Evolutionary conservation across 208 protist species (phyloP).

Genomic region (Acanthamoeba castellanii): DNA sequence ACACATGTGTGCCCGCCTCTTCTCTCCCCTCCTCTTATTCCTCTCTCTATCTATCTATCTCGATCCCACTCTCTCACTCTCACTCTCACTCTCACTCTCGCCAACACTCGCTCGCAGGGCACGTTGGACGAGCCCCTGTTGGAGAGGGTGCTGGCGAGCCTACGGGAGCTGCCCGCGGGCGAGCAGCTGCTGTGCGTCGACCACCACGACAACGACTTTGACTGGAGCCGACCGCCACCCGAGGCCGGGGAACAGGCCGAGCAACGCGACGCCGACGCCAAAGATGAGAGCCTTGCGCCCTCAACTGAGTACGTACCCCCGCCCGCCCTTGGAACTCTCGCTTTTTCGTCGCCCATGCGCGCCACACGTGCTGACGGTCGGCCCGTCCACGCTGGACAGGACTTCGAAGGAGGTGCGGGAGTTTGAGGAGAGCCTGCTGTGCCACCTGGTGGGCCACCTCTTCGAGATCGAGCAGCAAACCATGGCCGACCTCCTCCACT

Average conservation of each 20-base stretch:
- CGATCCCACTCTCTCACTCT: neutral
- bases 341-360: neutral
- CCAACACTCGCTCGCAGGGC: neutral
- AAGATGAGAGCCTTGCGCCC: neutral
- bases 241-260: neutral
- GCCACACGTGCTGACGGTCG: too few relatives aligned
- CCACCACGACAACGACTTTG: slow-evolving; percentile 37
- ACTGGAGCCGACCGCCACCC: neutral
- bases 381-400: too few relatives aligned
- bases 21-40: neutral
- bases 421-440: slow-evolving; percentile 44
- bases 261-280: neutral
- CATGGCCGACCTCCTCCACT: neutral
- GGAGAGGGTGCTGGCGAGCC: slow-evolving; percentile 30
- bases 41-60: neutral
- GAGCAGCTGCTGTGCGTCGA: slow-evolving; percentile 9
- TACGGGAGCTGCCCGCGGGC: neutral
- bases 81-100: neutral
- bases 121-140: slow-evolving; percentile 15
- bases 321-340: neutral
- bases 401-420: neutral
- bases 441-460: neutral
- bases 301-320: neutral
- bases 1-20: neutral
- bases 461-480: slow-evolving; percentile 41